Evolutionary conservation across 2,329 filamentous ascomycete species (phyloP).

Genomic region (Colletotrichum melonis): DNA sequence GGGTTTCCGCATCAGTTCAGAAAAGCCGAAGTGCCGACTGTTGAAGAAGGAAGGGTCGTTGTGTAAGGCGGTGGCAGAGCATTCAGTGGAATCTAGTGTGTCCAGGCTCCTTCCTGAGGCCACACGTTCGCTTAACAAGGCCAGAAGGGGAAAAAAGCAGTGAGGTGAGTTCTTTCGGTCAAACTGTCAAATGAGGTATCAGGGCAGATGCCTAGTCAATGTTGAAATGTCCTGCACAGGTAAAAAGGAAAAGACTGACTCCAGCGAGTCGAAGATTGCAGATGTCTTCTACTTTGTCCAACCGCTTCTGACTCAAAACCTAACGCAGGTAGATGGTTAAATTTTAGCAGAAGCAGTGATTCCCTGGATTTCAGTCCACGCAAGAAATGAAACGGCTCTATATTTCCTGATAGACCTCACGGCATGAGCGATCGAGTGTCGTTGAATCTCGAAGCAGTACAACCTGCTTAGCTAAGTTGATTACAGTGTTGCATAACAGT

Average conservation of each 20-base stretch:
- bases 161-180: neutral
- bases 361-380: neutral
- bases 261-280: neutral
- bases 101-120: neutral
- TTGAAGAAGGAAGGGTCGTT: neutral
- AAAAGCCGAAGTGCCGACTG: neutral
- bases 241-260: neutral
- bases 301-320: neutral
- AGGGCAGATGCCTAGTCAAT: neutral
- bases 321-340: too few relatives aligned
- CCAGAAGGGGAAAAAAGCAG: neutral
- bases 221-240: neutral
- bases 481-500: constrained; percentile 3
- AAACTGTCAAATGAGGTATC: neutral
- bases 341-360: neutral
- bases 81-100: neutral
- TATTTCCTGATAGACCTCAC: neutral
- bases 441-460: neutral
- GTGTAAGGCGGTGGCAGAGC: neutral
- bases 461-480: constrained; percentile 10
- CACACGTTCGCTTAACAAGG: neutral
- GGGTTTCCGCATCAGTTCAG: neutral
- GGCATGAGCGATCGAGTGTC: neutral
- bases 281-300: neutral
- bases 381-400: neutral